Base-by-base conservation (phyloP, 2,329 filamentous ascomycete genomes). In the Epichloe scottii region DNA sequence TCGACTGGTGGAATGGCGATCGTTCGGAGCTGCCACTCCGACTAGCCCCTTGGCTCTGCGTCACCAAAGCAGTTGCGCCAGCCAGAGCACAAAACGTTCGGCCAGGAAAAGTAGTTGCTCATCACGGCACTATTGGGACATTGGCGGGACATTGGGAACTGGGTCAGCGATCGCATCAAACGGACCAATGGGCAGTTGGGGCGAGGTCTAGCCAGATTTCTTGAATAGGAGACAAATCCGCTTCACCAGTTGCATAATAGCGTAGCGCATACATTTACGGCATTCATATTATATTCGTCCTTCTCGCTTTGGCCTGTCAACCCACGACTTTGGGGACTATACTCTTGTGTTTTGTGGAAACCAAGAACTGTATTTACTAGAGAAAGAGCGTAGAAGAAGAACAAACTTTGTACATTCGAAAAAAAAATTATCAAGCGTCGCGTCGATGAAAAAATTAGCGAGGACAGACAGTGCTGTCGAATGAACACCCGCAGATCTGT, bases 41-140 rank as follows among this genome's bases (percentile, higher is more conserved):
- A 65, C 69, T 26, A 76, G 71, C 57, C 71, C 76, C 26, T 68
- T 70, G 48, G 66, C 66, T 26, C 67, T 74, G 55, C 72, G 69
- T 64, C 74, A 75, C 56, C 66, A 69, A 66, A 70, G 81, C 53
- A 94, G 87, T 65, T 95, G 89, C 65, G 89, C 88, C 4, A 95
- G 87, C 62, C 88, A 95, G 68, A 94, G 87, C 66, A 88, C 87
- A 7, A 84, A 85, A 64, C 81, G 84, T 58, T 87, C 81, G 35
- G 82, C 80, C 39, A 75, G 76, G 60, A 73, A 78, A 49, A 87
- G 81, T 59, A 84, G 80, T 56, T 77, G 81, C 35, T 90, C 86
- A 43, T 87, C 83, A 44, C 73, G 89, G 49, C 88, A 95, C 63
- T 96, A 94, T 66, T 96, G 90, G 90, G 90, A 95, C 65, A 80